These are phyloP conservation scores for Ephemerocybe angulata DNA, from an alignment of 768 basidiomycete genomes.

Conservation along the genomic window DNA sequence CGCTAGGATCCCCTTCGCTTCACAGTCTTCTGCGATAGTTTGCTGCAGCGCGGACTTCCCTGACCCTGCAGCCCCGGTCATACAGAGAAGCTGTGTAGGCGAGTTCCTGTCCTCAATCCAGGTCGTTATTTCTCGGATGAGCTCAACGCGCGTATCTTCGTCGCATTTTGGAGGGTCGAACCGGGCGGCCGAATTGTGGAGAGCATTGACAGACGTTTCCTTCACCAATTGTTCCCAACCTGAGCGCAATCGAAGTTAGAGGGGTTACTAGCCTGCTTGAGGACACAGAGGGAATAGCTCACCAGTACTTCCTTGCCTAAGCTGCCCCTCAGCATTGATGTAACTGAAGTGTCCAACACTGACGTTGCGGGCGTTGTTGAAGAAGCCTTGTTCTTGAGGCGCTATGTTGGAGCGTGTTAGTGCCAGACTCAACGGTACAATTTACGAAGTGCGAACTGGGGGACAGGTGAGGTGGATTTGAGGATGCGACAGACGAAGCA, in stretches of 20 bases:
- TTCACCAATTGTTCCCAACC: background rate
- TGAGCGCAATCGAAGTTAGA: background rate
- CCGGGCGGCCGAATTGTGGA: constrained; percentile 4
- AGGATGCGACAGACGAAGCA: no score
- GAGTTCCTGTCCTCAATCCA: background rate
- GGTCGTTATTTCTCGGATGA: background rate
- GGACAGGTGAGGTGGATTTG: no score
- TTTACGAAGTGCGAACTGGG: no score
- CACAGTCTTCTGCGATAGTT: constrained; percentile 1
- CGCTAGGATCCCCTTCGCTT: constrained; percentile 1
- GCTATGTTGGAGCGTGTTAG: no score
- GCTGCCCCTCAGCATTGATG: background rate
- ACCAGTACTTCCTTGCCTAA: background rate
- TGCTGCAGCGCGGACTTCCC: constrained; percentile 1
- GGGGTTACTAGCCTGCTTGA: background rate
- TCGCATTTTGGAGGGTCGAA: constrained; percentile 7
- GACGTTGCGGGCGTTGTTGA: background rate
- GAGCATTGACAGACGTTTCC: background rate
- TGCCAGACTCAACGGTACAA: no score
- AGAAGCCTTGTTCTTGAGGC: no score
- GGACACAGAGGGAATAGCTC: background rate
- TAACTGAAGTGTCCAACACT: background rate
- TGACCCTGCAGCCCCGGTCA: constrained; percentile 1
- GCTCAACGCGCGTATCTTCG: constrained; percentile 3
- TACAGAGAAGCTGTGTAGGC: background rate